Percentiles rank a stretch among this genome's conserved stretches.
Conservation (phyloP, 2,329 filamentous ascomycete genomes). For the Aspergillus sp. region DNA sequence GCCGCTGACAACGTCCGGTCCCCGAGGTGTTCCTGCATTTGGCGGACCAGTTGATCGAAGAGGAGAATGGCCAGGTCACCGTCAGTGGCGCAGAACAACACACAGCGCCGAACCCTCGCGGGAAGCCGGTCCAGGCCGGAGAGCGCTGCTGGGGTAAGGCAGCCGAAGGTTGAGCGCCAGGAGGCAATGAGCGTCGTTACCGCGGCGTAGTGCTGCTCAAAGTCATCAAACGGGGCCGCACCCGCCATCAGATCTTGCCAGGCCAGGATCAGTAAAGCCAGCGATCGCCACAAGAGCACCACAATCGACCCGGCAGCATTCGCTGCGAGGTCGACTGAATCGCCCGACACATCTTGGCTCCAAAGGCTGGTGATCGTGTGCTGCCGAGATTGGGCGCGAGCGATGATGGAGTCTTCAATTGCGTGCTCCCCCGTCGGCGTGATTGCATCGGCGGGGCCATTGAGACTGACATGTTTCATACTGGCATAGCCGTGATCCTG, state of each 20-base stretch:
- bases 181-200: background rate
- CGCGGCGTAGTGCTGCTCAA: background rate
- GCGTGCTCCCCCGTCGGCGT: background rate
- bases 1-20: background rate
- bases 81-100: background rate
- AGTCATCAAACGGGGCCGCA: background rate
- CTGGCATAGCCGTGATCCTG: background rate
- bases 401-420: background rate
- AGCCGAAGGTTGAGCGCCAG: background rate
- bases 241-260: background rate
- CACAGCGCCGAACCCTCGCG: background rate
- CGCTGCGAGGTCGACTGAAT: background rate
- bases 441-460: background rate
- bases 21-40: background rate
- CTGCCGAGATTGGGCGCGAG: background rate
- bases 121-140: background rate
- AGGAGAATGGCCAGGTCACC: constrained; percentile 1
- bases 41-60: background rate
- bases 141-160: background rate
- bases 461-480: background rate
- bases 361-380: background rate
- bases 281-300: constrained; percentile 3
- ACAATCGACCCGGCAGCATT: background rate
- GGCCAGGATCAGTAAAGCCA: background rate
- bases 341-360: background rate